Conservation (phyloP, 805 yeast species). For the Vanderwaltozyma polyspora region DNA sequence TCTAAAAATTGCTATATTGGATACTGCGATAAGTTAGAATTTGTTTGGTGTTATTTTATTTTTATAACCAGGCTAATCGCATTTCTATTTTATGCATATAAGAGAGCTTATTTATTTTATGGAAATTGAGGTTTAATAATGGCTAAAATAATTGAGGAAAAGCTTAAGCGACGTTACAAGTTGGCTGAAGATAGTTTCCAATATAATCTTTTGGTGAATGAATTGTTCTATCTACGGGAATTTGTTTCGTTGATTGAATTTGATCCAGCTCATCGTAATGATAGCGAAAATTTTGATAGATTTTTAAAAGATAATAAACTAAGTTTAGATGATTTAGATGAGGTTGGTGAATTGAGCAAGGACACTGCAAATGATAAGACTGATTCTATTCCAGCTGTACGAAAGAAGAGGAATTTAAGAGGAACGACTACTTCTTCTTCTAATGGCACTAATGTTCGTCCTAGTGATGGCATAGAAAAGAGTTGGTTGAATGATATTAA, state of each 20-base stretch:
- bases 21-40: too few species aligned
- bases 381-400: neutral
- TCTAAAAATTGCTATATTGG: too few species aligned
- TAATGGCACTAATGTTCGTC: neutral
- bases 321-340: conserved; percentile 4
- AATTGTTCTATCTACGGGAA: conserved; percentile 51
- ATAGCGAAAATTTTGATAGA: conserved; percentile 28
- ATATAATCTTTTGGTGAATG: conserved; percentile 43
- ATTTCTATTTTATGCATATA: too few species aligned
- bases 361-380: conserved; percentile 23
- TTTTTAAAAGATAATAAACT: conserved; percentile 21
- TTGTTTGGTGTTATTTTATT: too few species aligned
- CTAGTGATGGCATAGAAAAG: neutral
- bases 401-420: conserved; percentile 1
- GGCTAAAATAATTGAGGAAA: neutral
- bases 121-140: neutral
- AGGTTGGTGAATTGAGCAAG: conserved; percentile 6
- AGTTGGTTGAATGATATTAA: conserved; percentile 5
- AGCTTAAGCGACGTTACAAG: too few species aligned
- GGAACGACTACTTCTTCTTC: conserved; percentile 1
- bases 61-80: too few species aligned
- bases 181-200: conserved; percentile 35
- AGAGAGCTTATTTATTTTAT: neutral
- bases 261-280: conserved; percentile 37
- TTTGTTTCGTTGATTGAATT: conserved; percentile 52